Conservation (phyloP, 495 filamentous ascomycete species). For the Aspergillus ellipticus region DNA sequence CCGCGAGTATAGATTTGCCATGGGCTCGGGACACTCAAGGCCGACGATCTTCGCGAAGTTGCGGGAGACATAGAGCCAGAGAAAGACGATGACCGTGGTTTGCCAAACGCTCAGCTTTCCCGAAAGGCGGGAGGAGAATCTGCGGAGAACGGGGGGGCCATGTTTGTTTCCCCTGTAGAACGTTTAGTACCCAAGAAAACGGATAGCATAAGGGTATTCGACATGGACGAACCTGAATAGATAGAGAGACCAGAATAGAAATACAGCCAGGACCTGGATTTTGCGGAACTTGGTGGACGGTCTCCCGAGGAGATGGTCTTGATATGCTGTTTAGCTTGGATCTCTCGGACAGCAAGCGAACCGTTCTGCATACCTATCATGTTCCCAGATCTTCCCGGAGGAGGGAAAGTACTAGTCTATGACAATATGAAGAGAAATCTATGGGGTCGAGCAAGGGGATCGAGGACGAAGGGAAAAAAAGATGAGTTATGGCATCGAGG, state of each 20-base stretch:
- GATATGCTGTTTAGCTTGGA: slow-evolving; percentile 1
- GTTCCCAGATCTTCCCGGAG: slow-evolving; percentile 5
- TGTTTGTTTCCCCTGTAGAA: slow-evolving; percentile 70
- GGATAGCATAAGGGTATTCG: not conserved
- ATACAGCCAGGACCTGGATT: slow-evolving; percentile 85
- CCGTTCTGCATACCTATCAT: slow-evolving; percentile 35
- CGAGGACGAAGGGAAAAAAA: not conserved
- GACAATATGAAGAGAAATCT: not conserved
- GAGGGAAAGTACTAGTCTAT: not conserved
- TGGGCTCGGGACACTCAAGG: slow-evolving; percentile 86
- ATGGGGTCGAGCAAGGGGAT: not conserved
- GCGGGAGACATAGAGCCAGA: slow-evolving; percentile 86
- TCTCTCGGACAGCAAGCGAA: not conserved
- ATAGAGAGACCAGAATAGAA: slow-evolving; percentile 88
- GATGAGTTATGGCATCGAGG: not conserved
- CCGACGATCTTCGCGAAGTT: slow-evolving; percentile 92
- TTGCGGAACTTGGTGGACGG: slow-evolving; percentile 89
- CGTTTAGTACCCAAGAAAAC: not conserved
- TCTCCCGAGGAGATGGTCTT: slow-evolving; percentile 88
- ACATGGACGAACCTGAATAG: slow-evolving; percentile 56
- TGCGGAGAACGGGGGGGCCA: slow-evolving; percentile 75
- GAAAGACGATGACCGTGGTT: slow-evolving; percentile 77
- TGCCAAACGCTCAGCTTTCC: slow-evolving; percentile 80
- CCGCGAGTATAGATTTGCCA: slow-evolving; percentile 89
- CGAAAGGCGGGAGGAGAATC: slow-evolving; percentile 65